Evolutionary conservation across 2,329 filamentous ascomycete genomes (phyloP), one percentile per base, ranked within the genome.

Genomic region (Fusarium staphyleae): DNA sequence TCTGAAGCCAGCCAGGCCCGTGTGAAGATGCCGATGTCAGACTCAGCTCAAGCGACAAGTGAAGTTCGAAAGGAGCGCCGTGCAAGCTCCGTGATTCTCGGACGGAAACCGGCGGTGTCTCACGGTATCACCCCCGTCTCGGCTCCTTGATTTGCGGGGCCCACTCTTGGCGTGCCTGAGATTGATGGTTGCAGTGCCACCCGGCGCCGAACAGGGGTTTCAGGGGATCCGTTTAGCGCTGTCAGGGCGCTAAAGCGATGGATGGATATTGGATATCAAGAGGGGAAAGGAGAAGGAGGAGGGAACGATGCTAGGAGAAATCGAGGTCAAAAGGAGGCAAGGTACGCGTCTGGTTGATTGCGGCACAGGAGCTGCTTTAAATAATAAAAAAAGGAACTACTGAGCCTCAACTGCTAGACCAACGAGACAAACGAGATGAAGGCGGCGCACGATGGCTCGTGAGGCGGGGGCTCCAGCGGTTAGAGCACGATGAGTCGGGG

Each of bases 141-240:
- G 62, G 65, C 60, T 67, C 44, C 53, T 58, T 58, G 44, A 48
- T 57, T 57, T 62, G 65, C 65, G 65, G 62, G 62, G 37, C 53
- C 65, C 65, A 67, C 65, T 52, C 53, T 67, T 66, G 53, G 60
- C 62, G 48, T 51, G 45, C 48, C 44, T 35, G 55, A 50, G 40
- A 57, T 56, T 57, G 47, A 55, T 40, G 42, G 41, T 26, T 40
- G n/a, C 30, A 34, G 35, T 28, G 28, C 32, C 43, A 33, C 29
- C n/a, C 34, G 29, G 45, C 39, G 46, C 42, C 30, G 44, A 51
- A 37, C 16, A 50, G 48, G 35, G 50, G 32, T 35, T 33, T 19
- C 49, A 61, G 45, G 57, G 58, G 36, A 22, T 22, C 19, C 6
- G 19, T 37, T 60, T 13, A 34, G 18, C 52, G 47, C 48, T 19